A percentile compares a stretch with the other conserved stretches of the same genome.
Evolutionary conservation across 768 basidiomycete genomes (phyloP).

Genomic region (Suillus subaureus): DNA sequence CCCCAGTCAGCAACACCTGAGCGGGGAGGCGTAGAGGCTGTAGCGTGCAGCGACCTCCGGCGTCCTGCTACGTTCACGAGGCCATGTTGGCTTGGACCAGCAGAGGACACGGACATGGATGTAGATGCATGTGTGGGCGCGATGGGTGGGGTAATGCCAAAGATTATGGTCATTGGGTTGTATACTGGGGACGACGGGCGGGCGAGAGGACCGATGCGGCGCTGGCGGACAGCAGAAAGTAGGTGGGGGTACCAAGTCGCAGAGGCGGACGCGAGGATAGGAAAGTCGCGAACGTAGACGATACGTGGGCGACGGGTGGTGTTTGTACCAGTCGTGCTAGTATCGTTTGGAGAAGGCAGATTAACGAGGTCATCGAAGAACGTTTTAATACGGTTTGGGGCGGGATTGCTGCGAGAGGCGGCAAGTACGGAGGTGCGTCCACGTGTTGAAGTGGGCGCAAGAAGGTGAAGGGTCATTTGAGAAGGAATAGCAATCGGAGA

Average conservation of each 20-base stretch:
- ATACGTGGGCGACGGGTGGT: constrained; percentile 58
- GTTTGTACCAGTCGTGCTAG: constrained; percentile 29
- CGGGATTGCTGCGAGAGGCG: constrained; percentile 42
- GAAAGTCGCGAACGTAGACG: constrained; percentile 83
- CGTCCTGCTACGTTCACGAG: constrained; percentile 50
- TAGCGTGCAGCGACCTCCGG: constrained; percentile 37
- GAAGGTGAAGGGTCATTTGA: constrained; percentile 50
- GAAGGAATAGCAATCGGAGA: constrained; percentile 44
- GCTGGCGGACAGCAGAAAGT: constrained; percentile 73
- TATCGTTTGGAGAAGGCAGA: constrained; percentile 39
- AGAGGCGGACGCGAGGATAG: constrained; percentile 71
- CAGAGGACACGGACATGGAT: constrained; percentile 17
- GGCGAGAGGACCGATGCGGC: constrained; percentile 66
- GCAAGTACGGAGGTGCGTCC: constrained; percentile 35
- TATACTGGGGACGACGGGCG: constrained; percentile 59
- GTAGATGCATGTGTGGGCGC: constrained; percentile 27
- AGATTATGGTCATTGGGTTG: constrained; percentile 81
- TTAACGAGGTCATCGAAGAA: constrained; percentile 84
- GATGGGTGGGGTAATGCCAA: constrained; percentile 83
- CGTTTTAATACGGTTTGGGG: constrained; percentile 59
- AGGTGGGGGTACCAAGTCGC: constrained; percentile 82
- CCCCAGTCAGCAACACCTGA: constrained; percentile 55
- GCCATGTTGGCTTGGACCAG: constrained; percentile 32
- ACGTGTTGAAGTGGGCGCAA: constrained; percentile 40
- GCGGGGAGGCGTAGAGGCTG: constrained; percentile 35